Evolutionary conservation across 331 rosid species (phyloP).

Genomic region (Saraca asoca): DNA sequence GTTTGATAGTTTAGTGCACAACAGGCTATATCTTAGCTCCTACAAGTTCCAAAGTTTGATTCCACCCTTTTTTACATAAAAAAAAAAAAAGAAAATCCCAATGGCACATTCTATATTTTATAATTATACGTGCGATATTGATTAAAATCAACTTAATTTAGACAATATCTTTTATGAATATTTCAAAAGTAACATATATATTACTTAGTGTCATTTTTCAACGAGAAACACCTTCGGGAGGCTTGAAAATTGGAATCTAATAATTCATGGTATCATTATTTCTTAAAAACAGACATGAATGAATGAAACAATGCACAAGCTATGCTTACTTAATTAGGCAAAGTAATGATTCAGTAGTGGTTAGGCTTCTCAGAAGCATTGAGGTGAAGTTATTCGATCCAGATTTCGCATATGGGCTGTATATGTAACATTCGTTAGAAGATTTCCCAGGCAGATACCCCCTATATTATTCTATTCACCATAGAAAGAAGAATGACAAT

Average conservation of each 20-base stretch:
- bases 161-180: too few relatives aligned
- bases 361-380: not conserved
- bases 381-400: too few relatives aligned
- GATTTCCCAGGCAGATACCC: too few relatives aligned
- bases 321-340: not conserved
- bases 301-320: slow-evolving; percentile 13
- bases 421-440: too few relatives aligned
- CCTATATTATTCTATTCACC: not conserved
- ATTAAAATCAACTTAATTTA: too few relatives aligned
- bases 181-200: too few relatives aligned
- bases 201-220: not conserved
- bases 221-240: slow-evolving; percentile 28
- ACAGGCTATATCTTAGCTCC: slow-evolving; percentile 33
- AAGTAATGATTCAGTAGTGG: slow-evolving; percentile 8
- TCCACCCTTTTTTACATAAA: slow-evolving; percentile 1
- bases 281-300: slow-evolving; percentile 23
- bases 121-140: too few relatives aligned
- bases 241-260: slow-evolving; percentile 2
- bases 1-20: slow-evolving; percentile 39
- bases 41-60: slow-evolving; percentile 38
- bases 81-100: too few relatives aligned
- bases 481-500: not conserved
- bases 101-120: too few relatives aligned
- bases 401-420: too few relatives aligned
- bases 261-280: slow-evolving; percentile 22